Evolutionary conservation across 331 rosid species (phyloP), one percentile per base, ranked within the genome.

Genomic region (Malus hybrid): DNA sequence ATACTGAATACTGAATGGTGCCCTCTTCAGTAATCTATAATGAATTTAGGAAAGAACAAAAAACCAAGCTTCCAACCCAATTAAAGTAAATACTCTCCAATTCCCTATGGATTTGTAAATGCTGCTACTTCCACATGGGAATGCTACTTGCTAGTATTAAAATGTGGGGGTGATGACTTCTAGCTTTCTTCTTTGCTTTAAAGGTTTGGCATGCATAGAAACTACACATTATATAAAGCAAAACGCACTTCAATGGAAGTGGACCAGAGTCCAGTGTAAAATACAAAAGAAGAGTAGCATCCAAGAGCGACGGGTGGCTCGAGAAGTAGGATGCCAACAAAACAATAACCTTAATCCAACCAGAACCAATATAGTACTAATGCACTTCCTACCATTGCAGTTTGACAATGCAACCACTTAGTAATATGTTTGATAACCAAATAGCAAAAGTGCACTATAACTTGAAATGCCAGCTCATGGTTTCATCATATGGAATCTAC

Each of bases 281-380:
- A 80, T 64, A 80, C 46, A 69, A 32, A 59, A 63, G 42, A 11
- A 70, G 69, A 54, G 69, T 59, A 57, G 76, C n/a, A 68, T 73
- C 71, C 48, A 54, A 74, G 69, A 77, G 71, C 62, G 65, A 89
- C 83, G 87, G 57, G 90, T 86, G 96, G 96, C 96, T 90, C 96
- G 82, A 93, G 46, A 42, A 42, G 91, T 78, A 77, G 71, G 75
- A 68, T 68, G 22, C 78, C 81, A 62, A 55, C 72, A 29, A 72
- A 76, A 85, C 68, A 63, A 83, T 69, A 82, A 64, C 69, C 82
- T 68, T 73, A 78, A 36, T 36, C 18, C 48, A 24, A 74, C 69
- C 67, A 29, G 33, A 72, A 65, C 36, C 70, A 75, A 78, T 66
- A 60, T 27, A 28, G 18, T 22, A n/a, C n/a, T n/a, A 65, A 36